These are phyloP conservation scores for Jaltomata sinuosa DNA, from an alignment of 257 asterid species.

Conservation along the genomic window DNA sequence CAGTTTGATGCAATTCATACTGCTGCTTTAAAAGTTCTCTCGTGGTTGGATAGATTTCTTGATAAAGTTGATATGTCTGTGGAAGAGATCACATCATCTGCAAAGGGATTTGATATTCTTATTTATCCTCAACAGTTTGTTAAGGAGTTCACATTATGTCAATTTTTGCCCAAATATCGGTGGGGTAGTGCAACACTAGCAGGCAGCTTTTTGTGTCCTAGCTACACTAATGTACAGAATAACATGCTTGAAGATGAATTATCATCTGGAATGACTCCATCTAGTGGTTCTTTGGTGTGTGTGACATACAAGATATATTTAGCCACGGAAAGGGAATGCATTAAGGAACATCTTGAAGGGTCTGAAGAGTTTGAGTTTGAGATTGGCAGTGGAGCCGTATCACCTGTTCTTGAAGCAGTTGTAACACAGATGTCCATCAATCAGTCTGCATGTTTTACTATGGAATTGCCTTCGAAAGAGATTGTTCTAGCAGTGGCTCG, in stretches of 20 bases:
- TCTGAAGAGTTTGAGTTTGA: conserved; percentile 85
- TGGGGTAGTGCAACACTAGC: conserved; percentile 8
- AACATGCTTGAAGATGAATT: conserved; percentile 13
- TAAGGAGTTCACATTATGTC: conserved; percentile 42
- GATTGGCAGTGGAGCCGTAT: conserved; percentile 69
- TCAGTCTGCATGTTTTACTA: conserved; percentile 58
- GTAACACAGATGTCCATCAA: conserved; percentile 66
- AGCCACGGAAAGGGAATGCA: conserved; percentile 30
- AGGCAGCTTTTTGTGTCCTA: neutral
- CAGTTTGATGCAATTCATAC: conserved; percentile 58
- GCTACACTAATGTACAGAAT: conserved; percentile 7
- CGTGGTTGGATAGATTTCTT: conserved; percentile 58
- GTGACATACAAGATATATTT: conserved; percentile 52
- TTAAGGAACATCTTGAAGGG: conserved; percentile 71
- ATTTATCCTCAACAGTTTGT: conserved; percentile 31
- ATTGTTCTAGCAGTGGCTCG: conserved; percentile 59
- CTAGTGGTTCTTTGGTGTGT: conserved; percentile 62
- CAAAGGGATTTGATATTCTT: conserved; percentile 45
- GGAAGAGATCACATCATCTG: conserved; percentile 36
- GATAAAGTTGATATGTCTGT: conserved; percentile 28
- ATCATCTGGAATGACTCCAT: conserved; percentile 38
- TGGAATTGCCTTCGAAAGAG: conserved; percentile 56
- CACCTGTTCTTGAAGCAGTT: conserved; percentile 58
- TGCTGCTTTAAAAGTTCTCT: conserved; percentile 61
- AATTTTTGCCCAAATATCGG: conserved; percentile 31